A percentile compares a stretch with the other conserved stretches of the same genome.
Evolutionary conservation across 345 rosid species (phyloP).

Genomic region (Pistacia vera): DNA sequence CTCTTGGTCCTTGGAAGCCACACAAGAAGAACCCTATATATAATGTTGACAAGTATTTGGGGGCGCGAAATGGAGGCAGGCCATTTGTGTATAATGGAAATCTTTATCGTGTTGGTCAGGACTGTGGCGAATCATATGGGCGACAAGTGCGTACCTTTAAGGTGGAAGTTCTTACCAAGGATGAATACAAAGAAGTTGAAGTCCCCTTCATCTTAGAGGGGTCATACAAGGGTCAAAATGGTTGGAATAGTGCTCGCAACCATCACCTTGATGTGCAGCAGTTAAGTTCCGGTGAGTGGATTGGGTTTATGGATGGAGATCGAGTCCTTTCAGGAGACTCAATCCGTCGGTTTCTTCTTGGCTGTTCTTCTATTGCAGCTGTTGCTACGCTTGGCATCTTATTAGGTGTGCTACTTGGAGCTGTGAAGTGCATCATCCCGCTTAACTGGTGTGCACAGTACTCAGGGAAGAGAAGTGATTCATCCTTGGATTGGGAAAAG

Average conservation of each 20-base stretch:
- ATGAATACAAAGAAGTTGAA: slow-evolving; percentile 76
- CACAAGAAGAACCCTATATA: slow-evolving; percentile 90
- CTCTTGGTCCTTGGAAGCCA: slow-evolving; percentile 93
- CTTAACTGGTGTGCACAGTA: slow-evolving; percentile 77
- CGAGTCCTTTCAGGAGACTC: slow-evolving; percentile 79
- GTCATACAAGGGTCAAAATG: slow-evolving; percentile 61
- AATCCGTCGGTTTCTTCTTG: slow-evolving; percentile 56
- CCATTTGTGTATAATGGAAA: slow-evolving; percentile 65
- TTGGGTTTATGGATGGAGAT: slow-evolving; percentile 89
- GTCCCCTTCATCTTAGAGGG: slow-evolving; percentile 57
- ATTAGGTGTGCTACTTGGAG: slow-evolving; percentile 67
- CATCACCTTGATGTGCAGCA: slow-evolving; percentile 88
- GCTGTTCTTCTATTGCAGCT: slow-evolving; percentile 68
- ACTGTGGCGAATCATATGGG: slow-evolving; percentile 87
- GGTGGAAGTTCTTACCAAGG: slow-evolving; percentile 62
- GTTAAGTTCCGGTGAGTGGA: slow-evolving; percentile 77
- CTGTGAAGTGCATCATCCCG: slow-evolving; percentile 82
- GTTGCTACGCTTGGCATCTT: slow-evolving; percentile 50
- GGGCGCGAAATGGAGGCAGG: slow-evolving; percentile 96
- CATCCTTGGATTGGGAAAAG: slow-evolving; percentile 51
- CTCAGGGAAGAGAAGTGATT: slow-evolving; percentile 60
- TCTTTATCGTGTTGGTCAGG: slow-evolving; percentile 96
- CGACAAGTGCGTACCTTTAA: slow-evolving; percentile 61
- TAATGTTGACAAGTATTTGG: slow-evolving; percentile 53
- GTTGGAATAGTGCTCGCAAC: slow-evolving; percentile 85